Base-by-base conservation (phyloP, 73 alveolate genomes). In the Stentor coeruleus region DNA sequence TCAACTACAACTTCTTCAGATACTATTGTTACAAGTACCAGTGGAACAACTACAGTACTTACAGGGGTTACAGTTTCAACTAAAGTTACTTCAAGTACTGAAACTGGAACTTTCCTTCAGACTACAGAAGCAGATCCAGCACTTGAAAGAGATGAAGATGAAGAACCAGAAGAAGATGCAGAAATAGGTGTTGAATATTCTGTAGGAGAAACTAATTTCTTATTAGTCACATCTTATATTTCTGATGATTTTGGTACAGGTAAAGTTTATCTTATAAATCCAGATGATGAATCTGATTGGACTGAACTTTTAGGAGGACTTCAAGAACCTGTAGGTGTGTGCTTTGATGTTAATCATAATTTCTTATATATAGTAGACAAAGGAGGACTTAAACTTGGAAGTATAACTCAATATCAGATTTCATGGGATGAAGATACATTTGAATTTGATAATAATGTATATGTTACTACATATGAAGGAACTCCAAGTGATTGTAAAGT, bases 401-500 rank as follows among this genome's bases (percentile, higher is more conserved):
- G n/a, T n/a, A 66, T 66, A 26, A 28, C n/a, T 2, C 79, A 66
- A 33, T 66, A 26, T 2, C 40, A 66, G 37, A 66, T 66, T 26
- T 37, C n/a, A 20, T 3, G 37, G 39, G 79, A 66, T 28, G 37
- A 66, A 20, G 6, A 49, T 49, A 20, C 26, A 20, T 26, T 66
- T 1, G 11, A 20, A 20, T 66, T 66, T 26, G n/a, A 37, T 20
- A 0, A 31, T 20, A 33, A 66, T 66, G 37, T 66, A 26, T 66
- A 26, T 66, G 79, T 31, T 20, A 31, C 33, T 66, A 40, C 33
- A 26, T 66, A 66, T 66, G 36, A 66, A 26, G 79, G 79, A 31
- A 20, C 36, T 20, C 79, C 79, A 33, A 11, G 14, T 66, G 79
- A 66, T 66, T 66, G 79, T 31, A 66, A 66, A 40, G 79, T 66